Evolutionary conservation across 2,329 filamentous ascomycete genomes (phyloP).

Genomic region (Aureobasidium musti): DNA sequence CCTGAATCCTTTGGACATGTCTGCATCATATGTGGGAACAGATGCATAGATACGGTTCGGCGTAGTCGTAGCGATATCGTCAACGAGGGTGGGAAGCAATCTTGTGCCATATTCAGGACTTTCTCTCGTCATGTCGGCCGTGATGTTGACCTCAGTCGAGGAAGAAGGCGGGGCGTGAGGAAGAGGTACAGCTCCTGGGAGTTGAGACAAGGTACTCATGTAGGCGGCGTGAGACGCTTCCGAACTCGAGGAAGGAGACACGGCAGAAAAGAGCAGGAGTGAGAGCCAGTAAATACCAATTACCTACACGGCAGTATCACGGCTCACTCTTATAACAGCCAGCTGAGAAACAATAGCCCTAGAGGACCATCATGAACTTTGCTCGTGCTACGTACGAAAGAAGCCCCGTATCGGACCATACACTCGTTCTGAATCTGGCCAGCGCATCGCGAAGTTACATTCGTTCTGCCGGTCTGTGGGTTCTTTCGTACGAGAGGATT

Average conservation of each 20-base stretch:
- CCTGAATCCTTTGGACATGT: conserved; percentile 16
- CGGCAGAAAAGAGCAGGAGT: background rate
- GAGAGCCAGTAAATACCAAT: background rate
- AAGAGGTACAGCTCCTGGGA: background rate
- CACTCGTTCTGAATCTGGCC: background rate
- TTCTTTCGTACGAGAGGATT: background rate
- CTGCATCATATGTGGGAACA: conserved; percentile 19
- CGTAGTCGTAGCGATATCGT: conserved; percentile 1
- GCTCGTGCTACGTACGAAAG: conserved; percentile 17
- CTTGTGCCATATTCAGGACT: conserved; percentile 4
- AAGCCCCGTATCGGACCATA: background rate
- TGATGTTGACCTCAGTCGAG: background rate
- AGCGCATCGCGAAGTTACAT: background rate
- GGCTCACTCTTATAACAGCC: background rate
- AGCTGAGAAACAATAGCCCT: background rate
- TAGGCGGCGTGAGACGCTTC: background rate
- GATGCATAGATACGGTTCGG: conserved; percentile 23
- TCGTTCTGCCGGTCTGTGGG: background rate
- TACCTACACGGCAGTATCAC: background rate
- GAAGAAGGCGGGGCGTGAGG: background rate
- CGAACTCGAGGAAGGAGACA: background rate
- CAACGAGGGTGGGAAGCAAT: conserved; percentile 20
- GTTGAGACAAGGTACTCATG: background rate
- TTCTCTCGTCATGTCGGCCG: background rate
- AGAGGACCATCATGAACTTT: background rate